phyloP scores from a whole-genome alignment of 306 rosid species.

The Oemleria cerasiformis region DNA sequence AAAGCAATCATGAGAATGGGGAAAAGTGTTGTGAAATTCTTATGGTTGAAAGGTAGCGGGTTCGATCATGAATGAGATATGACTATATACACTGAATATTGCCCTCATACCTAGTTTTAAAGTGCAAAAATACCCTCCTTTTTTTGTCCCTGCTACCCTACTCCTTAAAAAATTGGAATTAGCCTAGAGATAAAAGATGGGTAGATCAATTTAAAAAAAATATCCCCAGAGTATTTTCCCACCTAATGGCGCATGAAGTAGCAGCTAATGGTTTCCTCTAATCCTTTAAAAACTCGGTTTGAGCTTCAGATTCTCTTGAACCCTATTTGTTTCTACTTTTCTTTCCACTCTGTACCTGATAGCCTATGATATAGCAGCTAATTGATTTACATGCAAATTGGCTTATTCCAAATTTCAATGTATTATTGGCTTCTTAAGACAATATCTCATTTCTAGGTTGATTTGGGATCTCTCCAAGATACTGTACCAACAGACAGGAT shows the following conservation, averaged over 20 bases:
- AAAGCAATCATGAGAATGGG: not conserved
- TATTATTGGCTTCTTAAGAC: conserved; percentile 17
- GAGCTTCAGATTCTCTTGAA: too few species aligned
- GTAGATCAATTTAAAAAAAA: not conserved
- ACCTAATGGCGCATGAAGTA: not conserved
- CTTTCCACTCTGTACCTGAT: not conserved
- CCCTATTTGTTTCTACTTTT: too few species aligned
- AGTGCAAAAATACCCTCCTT: not conserved
- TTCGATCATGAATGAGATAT: conserved; percentile 1
- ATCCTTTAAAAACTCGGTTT: too few species aligned
- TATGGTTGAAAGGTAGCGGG: not conserved
- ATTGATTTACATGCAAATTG: not conserved
- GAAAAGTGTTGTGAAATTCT: not conserved
- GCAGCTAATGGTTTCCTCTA: not conserved
- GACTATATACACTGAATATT: not conserved
- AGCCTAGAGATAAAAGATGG: not conserved
- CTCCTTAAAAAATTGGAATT: not conserved
- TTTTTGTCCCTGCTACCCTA: too few species aligned
- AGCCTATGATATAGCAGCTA: not conserved
- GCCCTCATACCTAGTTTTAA: not conserved
- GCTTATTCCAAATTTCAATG: not conserved
- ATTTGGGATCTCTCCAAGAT: conserved; percentile 84
- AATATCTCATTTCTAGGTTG: conserved; percentile 52
- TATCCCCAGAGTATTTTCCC: not conserved
- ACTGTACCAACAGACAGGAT: conserved; percentile 98